phyloP scores from a whole-genome alignment of 2,329 filamentous ascomycete species.

The Cladobotryum protrusum region DNA sequence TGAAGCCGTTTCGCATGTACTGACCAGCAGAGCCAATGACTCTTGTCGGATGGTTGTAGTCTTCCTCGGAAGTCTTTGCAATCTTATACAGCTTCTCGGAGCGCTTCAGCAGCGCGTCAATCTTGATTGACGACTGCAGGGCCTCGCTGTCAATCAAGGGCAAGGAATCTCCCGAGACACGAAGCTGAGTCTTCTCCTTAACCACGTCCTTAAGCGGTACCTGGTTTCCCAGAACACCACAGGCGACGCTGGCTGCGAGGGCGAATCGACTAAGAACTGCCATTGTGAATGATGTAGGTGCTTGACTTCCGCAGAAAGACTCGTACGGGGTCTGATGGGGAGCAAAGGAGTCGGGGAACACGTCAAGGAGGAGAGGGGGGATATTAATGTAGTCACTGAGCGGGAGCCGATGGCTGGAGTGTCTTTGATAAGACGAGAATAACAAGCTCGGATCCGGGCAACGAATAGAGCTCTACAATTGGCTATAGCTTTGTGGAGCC shows the following conservation, averaged over 20 bases:
- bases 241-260: conserved; percentile 20
- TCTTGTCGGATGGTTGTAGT: conserved; percentile 63
- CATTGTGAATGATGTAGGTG: conserved; percentile 3
- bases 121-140: conserved; percentile 51
- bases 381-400: too few relatives aligned
- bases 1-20: conserved; percentile 9
- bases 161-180: conserved; percentile 13
- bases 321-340: too few relatives aligned
- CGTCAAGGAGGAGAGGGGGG: too few relatives aligned
- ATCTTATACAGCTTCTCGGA: conserved; percentile 57
- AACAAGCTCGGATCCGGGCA: too few relatives aligned
- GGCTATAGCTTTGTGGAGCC: too few relatives aligned
- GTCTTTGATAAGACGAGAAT: too few relatives aligned
- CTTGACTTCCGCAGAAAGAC: neutral
- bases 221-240: conserved; percentile 21
- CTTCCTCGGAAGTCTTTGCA: conserved; percentile 50
- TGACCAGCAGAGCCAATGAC: conserved; percentile 62
- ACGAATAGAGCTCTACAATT: too few relatives aligned
- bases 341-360: too few relatives aligned
- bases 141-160: conserved; percentile 46
- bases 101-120: conserved; percentile 50
- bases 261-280: conserved; percentile 11
- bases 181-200: neutral
- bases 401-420: too few relatives aligned
- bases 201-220: conserved; percentile 15